A percentile compares a stretch with the other conserved stretches of the same genome.
Conservation (phyloP, 2,329 filamentous ascomycete species). For the Phialophora verrucosa region DNA sequence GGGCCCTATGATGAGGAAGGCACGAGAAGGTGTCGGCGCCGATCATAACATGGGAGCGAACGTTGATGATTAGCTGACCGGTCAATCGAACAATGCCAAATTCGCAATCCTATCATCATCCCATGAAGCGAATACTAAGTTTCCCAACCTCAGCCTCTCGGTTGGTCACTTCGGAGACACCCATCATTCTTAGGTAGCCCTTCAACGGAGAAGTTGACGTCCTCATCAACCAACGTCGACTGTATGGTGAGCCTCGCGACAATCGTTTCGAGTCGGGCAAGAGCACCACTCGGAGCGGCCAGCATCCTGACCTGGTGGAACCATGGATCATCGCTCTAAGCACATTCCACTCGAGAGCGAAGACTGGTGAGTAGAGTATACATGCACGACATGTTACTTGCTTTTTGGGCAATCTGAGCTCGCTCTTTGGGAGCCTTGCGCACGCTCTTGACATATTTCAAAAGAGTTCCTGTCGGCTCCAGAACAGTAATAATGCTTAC, state of each 20-base stretch:
- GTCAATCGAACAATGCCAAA: too few species aligned
- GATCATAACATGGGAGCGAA: too few species aligned
- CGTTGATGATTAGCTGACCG: too few species aligned
- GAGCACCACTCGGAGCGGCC: conserved; percentile 36
- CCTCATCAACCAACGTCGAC: conserved; percentile 21
- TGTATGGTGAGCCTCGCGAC: conserved; percentile 14
- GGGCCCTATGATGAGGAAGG: too few species aligned
- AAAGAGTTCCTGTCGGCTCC: conserved; percentile 37
- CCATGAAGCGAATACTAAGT: conserved; percentile 40
- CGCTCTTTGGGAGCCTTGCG: conserved; percentile 40
- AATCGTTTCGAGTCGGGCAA: conserved; percentile 40
- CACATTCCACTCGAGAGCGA: conserved; percentile 37
- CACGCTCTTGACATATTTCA: conserved; percentile 38
- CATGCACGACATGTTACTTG: conserved; percentile 38
- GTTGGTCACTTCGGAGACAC: conserved; percentile 3
- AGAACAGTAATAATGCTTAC: conserved; percentile 41
- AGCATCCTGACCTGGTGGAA: conserved; percentile 32
- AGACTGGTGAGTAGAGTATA: conserved; percentile 38
- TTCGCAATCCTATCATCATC: conserved; percentile 33
- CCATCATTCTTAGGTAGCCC: conserved; percentile 24
- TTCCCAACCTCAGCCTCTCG: conserved; percentile 19
- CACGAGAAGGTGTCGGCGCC: too few species aligned
- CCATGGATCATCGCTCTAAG: conserved; percentile 36
- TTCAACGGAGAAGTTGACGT: conserved; percentile 31
- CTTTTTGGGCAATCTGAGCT: conserved; percentile 35